phyloP scores from a whole-genome alignment of 2,329 filamentous ascomycete genomes.

The Ophiostoma perfectum region DNA sequence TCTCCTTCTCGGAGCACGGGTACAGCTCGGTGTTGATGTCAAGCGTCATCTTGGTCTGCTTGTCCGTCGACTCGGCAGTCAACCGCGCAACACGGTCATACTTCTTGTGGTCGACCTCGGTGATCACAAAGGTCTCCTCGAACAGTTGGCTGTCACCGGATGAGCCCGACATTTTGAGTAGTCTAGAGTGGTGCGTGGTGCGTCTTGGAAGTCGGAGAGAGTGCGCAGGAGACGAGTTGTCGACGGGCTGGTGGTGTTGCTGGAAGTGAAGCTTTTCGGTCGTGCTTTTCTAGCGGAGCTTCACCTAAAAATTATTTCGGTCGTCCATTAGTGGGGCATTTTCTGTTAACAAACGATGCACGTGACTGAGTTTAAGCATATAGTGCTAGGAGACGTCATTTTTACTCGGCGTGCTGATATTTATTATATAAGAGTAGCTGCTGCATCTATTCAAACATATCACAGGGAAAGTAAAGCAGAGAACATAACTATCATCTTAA shows the following conservation, averaged over 20 bases:
- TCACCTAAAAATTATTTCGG: constrained; percentile 21
- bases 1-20: constrained; percentile 67
- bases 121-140: constrained; percentile 85
- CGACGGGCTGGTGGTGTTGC: background rate
- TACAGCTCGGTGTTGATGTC: constrained; percentile 95
- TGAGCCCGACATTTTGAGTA: constrained; percentile 42
- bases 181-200: background rate
- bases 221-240: background rate
- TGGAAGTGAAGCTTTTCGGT: background rate
- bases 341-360: background rate
- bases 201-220: background rate
- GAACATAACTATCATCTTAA: no score
- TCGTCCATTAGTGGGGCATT: background rate
- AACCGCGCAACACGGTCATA: constrained; percentile 94
- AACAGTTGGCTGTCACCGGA: constrained; percentile 88
- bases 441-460: no score
- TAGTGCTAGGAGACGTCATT: background rate
- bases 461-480: no score
- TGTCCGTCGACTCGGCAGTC: constrained; percentile 65
- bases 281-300: constrained; percentile 9
- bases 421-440: no score
- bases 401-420: no score
- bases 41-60: constrained; percentile 69
- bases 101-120: constrained; percentile 71
- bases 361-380: background rate